Base-by-base conservation (phyloP, 2,329 filamentous ascomycete genomes). In the Erysiphe neolycopersici region DNA sequence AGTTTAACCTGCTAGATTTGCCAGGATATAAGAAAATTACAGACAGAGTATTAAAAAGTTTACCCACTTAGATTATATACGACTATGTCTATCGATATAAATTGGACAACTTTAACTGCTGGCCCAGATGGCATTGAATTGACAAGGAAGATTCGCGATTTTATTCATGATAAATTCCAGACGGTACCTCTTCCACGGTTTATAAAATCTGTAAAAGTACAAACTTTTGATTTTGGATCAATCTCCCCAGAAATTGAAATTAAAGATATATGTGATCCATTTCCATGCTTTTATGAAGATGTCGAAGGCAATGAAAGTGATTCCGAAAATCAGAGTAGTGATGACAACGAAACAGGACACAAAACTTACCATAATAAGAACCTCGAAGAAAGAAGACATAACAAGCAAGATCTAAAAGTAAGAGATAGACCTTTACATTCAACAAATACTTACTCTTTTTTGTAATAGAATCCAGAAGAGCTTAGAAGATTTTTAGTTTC, bases 91-190 rank as follows among this genome's bases (percentile, higher is more conserved):
- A 87, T 98, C 64, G 85, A 95, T 57, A 78, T 98, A 59, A 84
- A 92, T 62, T 98, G 89, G 89, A 78, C 89, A 56, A 79, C 79
- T 48, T 72, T 95, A 56, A 95, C 87, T 18, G 76, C 75, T 48
- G 89, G 89, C 26, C 73, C 83, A 41, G 87, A 95, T 60, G 87
- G 89, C 45, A 69, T 76, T 50, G 79, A 73, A 44, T 74, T 94
- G 47, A 84, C 87, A 41, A 78, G 84, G 57, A 71, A 70, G 49
- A 92, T 98, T 60, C 80, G 87, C 50, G 75, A 76, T 54, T 98
- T 98, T 62, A 80, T 98, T 53, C 83, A 98, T 62, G 78, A 83
- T 57, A 89, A 85, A 56, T 98, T 98, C 61, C 89, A 98, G 62
- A 75, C 83, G 47, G 77, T 95, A 49, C 71, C 79, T 22, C 69